phyloP scores from a whole-genome alignment of 2,329 filamentous ascomycete species.

The Beauveria australis region DNA sequence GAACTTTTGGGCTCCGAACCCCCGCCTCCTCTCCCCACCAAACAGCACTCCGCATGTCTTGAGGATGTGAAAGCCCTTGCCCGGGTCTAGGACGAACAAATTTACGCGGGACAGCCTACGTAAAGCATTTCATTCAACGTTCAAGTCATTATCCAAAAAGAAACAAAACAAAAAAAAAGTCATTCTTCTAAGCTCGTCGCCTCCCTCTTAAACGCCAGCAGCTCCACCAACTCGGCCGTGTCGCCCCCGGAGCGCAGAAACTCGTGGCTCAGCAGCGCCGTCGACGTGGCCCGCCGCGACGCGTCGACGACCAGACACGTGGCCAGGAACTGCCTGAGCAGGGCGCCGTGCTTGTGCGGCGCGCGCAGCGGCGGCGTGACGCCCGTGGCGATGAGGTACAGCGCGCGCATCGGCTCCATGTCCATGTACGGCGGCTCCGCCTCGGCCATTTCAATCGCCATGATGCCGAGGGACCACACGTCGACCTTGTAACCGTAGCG shows the following conservation, averaged over 20 bases:
- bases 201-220: slow-evolving; percentile 73
- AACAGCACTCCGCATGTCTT: no score
- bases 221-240: slow-evolving; percentile 70
- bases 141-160: not conserved
- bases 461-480: slow-evolving; percentile 98
- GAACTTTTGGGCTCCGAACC: no score
- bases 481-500: slow-evolving; percentile 98
- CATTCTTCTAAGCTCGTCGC: not conserved
- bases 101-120: not conserved
- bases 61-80: no score
- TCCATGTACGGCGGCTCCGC: slow-evolving; percentile 96
- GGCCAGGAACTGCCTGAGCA: slow-evolving; percentile 92
- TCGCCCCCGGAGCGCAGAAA: slow-evolving; percentile 93
- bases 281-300: slow-evolving; percentile 82
- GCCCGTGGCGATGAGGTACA: slow-evolving; percentile 96
- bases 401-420: slow-evolving; percentile 91
- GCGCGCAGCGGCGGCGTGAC: slow-evolving; percentile 95
- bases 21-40: no score
- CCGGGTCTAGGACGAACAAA: not conserved
- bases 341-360: slow-evolving; percentile 93
- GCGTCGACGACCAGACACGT: slow-evolving; percentile 96
- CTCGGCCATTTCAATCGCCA: slow-evolving; percentile 99
- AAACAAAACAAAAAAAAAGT: not conserved
- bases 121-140: no score
- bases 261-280: slow-evolving; percentile 83